These are phyloP conservation scores for slime mould (Dictyostelium discoideum) DNA, from an alignment of 78 protist genomes.

Conservation along the genomic window DNA sequence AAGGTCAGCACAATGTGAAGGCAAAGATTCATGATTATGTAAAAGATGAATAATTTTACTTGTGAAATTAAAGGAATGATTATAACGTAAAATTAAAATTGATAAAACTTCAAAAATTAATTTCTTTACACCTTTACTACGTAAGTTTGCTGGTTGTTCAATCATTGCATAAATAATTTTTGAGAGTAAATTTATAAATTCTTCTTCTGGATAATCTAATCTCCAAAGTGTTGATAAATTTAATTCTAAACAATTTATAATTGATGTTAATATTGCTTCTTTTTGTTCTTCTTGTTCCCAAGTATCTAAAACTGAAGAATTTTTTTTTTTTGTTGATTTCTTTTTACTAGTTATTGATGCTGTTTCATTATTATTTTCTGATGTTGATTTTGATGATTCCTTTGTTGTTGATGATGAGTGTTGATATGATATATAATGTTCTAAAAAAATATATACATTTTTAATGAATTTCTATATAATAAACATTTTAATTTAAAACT, in stretches of 20 bases:
- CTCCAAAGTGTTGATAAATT: constrained; percentile 32
- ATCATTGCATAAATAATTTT: constrained; percentile 8
- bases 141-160: constrained; percentile 14
- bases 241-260: not conserved
- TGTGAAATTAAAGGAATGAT: not conserved
- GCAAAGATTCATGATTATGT: not conserved
- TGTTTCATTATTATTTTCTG: not conserved
- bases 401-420: not conserved
- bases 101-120: not conserved
- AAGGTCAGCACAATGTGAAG: not conserved
- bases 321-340: not conserved
- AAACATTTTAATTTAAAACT: not conserved
- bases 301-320: not conserved
- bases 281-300: not conserved
- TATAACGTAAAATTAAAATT: not conserved
- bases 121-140: constrained; percentile 8
- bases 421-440: constrained; percentile 29
- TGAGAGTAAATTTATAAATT: not conserved
- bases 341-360: not conserved
- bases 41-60: not conserved
- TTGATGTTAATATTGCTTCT: not conserved
- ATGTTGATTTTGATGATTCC: not conserved
- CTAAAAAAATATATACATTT: constrained; percentile 13
- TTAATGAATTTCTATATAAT: constrained; percentile 3
- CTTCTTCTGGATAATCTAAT: constrained; percentile 41